Evolutionary conservation across 2,329 filamentous ascomycete genomes (phyloP).

Genomic region (Colletotrichum sp.): DNA sequence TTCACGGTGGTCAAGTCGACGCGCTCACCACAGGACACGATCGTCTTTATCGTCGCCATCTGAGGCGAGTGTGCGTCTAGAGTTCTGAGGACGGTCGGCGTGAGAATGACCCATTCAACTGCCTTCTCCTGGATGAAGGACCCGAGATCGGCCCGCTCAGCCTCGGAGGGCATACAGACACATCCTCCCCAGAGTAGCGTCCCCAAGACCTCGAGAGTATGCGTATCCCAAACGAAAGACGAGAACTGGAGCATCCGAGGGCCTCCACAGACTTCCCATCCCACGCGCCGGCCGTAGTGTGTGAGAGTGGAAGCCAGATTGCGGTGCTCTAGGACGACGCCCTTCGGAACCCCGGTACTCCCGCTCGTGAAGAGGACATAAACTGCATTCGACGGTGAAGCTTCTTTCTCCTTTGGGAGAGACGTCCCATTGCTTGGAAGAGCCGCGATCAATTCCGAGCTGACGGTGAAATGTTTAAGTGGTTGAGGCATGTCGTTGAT

Average conservation of each 20-base stretch:
- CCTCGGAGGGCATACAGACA: background rate
- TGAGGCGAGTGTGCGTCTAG: background rate
- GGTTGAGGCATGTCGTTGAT: background rate
- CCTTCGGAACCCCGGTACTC: background rate
- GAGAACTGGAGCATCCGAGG: background rate
- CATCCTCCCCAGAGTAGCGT: background rate
- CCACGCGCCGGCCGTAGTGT: background rate
- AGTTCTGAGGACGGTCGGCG: background rate
- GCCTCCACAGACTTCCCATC: background rate
- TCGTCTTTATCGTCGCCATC: background rate
- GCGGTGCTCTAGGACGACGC: background rate
- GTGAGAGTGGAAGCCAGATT: background rate
- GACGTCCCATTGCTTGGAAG: background rate
- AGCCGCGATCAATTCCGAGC: background rate
- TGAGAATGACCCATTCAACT: background rate
- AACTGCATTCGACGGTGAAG: background rate
- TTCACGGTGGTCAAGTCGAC: background rate
- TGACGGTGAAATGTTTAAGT: background rate
- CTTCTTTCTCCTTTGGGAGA: background rate
- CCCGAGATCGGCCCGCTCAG: background rate
- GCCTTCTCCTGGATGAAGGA: background rate
- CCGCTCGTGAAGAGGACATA: background rate
- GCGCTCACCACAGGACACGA: background rate
- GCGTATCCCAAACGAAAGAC: background rate
- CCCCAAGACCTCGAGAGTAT: background rate